A percentile compares a stretch with the other conserved stretches of the same genome.
These are phyloP conservation scores for Hypoxylon subgilvum DNA, from an alignment of 495 filamentous ascomycete species.

Conservation along the genomic window DNA sequence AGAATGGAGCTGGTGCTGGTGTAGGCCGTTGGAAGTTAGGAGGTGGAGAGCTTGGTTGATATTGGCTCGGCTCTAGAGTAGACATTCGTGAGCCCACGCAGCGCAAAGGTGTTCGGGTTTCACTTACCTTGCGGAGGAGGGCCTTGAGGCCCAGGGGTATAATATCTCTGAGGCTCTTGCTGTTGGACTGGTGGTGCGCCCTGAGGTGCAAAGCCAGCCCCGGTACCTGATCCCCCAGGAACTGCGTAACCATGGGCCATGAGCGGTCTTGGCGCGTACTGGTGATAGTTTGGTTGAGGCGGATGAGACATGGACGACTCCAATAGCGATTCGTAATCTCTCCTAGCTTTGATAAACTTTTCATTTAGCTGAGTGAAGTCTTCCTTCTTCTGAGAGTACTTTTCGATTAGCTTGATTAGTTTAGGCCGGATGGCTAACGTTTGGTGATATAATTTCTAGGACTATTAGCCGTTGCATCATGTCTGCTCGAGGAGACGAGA, in stretches of 20 bases:
- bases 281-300: conserved; percentile 66
- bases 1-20: conserved; percentile 50
- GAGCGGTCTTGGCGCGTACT: conserved; percentile 70
- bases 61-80: conserved; percentile 49
- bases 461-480: conserved; percentile 14
- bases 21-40: conserved; percentile 55
- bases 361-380: conserved; percentile 98
- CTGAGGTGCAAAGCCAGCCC: conserved; percentile 53
- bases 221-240: conserved; percentile 45
- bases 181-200: conserved; percentile 57
- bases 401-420: conserved; percentile 96
- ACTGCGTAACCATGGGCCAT: conserved; percentile 68
- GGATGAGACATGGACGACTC: conserved; percentile 95
- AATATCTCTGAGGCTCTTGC: conserved; percentile 72
- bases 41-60: conserved; percentile 53
- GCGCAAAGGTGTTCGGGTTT: conserved; percentile 10
- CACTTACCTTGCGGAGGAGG: conserved; percentile 46
- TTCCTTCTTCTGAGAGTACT: conserved; percentile 99
- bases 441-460: conserved; percentile 83
- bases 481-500: not conserved
- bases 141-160: conserved; percentile 61
- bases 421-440: conserved; percentile 94
- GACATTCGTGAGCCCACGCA: conserved; percentile 39
- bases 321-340: conserved; percentile 94
- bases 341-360: conserved; percentile 97